phyloP scores from a whole-genome alignment of 192 early-diverging fungal species.

The Backusella luteola region DNA sequence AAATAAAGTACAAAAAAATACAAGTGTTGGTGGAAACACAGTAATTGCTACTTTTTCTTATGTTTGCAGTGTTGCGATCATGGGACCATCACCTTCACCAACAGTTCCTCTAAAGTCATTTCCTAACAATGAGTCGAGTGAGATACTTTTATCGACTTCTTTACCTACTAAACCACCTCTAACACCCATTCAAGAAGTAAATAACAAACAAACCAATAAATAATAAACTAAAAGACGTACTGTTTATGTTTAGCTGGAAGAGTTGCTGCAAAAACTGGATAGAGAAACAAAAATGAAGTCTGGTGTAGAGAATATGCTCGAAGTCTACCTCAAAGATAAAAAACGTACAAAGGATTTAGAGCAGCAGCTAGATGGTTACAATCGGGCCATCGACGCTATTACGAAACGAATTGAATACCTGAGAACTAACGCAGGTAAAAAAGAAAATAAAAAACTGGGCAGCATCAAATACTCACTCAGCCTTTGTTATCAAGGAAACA shows the following conservation, averaged over 20 bases:
- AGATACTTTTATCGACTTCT: neutral
- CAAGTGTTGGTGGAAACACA: neutral
- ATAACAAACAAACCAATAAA: neutral
- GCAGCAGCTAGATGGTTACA: constrained; percentile 27
- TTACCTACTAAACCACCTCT: neutral
- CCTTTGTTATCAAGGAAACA: constrained; percentile 10
- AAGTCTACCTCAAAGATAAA: constrained; percentile 37
- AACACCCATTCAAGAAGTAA: constrained; percentile 12
- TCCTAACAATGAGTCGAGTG: neutral
- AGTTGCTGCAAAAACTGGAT: constrained; percentile 25
- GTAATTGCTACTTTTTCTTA: neutral
- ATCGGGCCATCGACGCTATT: constrained; percentile 23
- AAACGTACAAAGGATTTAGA: constrained; percentile 39
- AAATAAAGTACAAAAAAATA: no score
- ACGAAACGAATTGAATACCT: constrained; percentile 32
- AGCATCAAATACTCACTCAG: neutral
- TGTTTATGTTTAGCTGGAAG: constrained; percentile 26
- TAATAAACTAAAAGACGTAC: neutral
- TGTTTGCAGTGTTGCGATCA: neutral
- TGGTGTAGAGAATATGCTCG: constrained; percentile 45
- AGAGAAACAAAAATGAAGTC: constrained; percentile 37
- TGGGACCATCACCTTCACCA: constrained; percentile 17
- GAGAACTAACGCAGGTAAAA: constrained; percentile 21
- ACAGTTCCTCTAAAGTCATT: constrained; percentile 3
- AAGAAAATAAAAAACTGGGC: neutral